Evolutionary conservation across 2,329 filamentous ascomycete species (phyloP), one percentile per base, ranked within the genome.

Genomic region (Pseudopyrenochaeta lycopersici): DNA sequence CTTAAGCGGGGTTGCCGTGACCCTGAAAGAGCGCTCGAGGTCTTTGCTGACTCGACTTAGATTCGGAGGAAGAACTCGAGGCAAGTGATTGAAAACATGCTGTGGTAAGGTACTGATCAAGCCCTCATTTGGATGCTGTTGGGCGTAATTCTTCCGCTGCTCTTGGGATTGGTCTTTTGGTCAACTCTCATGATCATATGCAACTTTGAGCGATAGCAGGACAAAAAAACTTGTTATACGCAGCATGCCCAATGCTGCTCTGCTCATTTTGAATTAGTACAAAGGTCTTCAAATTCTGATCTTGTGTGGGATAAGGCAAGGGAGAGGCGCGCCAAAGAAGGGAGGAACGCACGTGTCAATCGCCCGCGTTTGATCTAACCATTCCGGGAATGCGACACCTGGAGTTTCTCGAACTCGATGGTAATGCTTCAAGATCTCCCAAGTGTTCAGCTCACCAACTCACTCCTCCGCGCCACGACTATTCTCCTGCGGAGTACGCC

Each of bases 391-490:
- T 29, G 55, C 62, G 58, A 64, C 62, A 60, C 60, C 58, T 67
- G 63, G 64, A 59, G 60, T 56, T 62, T 58, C 61, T 35, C 31
- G 42, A 50, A 54, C 57, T 57, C 64, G 62, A 64, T 63, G 23
- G 61, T 57, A 51, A 52, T 57, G 60, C 54, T 63, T 60, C 58
- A 57, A 63, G 58, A 64, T 59, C 23, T 52, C 56, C 57, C 55
- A 60, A 65, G 54, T 33, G 43, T 39, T 43, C 60, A 66, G 58
- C 50, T 60, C 60, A 55, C 54, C 63, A 56, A 15, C 42, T 52
- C 40, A 55, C 31, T 30, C 49, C 54, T 65, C 63, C 58, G 60
- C 66, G 54, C 50, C 52, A 56, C 62, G 45, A 18, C 46, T 48
- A 52, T 62, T 53, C 35, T 36, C 45, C 41, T 38, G 68, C 63